These are phyloP conservation scores for Grammothele lineata DNA, from an alignment of 768 basidiomycete genomes.

Conservation along the genomic window DNA sequence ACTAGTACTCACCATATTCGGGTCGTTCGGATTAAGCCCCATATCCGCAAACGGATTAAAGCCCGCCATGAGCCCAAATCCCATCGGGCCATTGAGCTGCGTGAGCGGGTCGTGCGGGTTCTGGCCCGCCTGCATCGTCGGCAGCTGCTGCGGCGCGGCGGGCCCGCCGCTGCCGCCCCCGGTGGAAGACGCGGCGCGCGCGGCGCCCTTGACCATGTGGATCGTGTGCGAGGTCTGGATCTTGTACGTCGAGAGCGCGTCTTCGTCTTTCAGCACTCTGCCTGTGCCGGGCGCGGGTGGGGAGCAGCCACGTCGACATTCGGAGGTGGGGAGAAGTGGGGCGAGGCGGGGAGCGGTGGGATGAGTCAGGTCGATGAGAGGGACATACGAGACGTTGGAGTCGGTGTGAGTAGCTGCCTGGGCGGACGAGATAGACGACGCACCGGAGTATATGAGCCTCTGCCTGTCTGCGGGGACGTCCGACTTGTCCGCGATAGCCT, in stretches of 20 bases:
- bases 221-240: slow-evolving; percentile 86
- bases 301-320: slow-evolving; percentile 44
- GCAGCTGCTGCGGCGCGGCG: slow-evolving; percentile 54
- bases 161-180: too few species aligned
- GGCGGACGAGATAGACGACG: slow-evolving; percentile 11
- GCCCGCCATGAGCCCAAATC: slow-evolving; percentile 76
- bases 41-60: slow-evolving; percentile 91
- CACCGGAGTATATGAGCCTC: slow-evolving; percentile 89
- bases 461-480: slow-evolving; percentile 86
- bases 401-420: too few species aligned
- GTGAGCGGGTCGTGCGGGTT: slow-evolving; percentile 85
- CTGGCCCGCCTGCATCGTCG: slow-evolving; percentile 89
- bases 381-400: too few species aligned
- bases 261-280: slow-evolving; percentile 61
- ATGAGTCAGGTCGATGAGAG: neutral
- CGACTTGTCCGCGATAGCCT: slow-evolving; percentile 79
- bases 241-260: slow-evolving; percentile 79
- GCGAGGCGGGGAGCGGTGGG: neutral
- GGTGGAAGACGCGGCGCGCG: slow-evolving; percentile 40
- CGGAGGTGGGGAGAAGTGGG: neutral
- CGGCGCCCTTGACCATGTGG: slow-evolving; percentile 89
- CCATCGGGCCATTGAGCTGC: slow-evolving; percentile 71
- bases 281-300: slow-evolving; percentile 45
- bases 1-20: slow-evolving; percentile 74
- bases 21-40: slow-evolving; percentile 89